Percentiles rank a stretch among this genome's conserved stretches.
Evolutionary conservation across 1,284 basidiomycete species (phyloP).

Genomic region (Stygiomarasmius scandens): DNA sequence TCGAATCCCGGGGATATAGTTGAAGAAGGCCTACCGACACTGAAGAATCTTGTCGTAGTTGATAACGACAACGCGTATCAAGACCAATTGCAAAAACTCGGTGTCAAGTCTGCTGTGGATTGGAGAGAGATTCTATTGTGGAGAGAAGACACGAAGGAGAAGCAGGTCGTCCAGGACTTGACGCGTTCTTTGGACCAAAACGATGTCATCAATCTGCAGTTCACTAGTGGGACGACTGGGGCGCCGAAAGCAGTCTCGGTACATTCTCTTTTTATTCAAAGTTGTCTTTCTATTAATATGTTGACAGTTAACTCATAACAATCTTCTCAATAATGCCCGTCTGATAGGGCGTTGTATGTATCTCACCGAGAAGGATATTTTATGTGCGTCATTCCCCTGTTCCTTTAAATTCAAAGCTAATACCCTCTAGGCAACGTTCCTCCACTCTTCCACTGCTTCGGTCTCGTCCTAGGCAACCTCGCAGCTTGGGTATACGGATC

Average conservation of each 20-base stretch:
- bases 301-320: slow-evolving; percentile 69
- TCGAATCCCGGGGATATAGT: slow-evolving; percentile 60
- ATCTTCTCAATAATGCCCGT: slow-evolving; percentile 78
- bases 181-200: slow-evolving; percentile 49
- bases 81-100: slow-evolving; percentile 41
- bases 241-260: slow-evolving; percentile 80
- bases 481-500: slow-evolving; percentile 78
- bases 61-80: slow-evolving; percentile 55
- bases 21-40: slow-evolving; percentile 59
- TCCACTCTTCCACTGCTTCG: slow-evolving; percentile 86
- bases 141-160: slow-evolving; percentile 52
- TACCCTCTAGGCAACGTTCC: slow-evolving; percentile 67
- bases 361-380: slow-evolving; percentile 61
- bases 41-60: slow-evolving; percentile 72
- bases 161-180: slow-evolving; percentile 42
- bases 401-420: slow-evolving; percentile 1
- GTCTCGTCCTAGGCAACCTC: slow-evolving; percentile 81
- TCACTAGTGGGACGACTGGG: slow-evolving; percentile 84
- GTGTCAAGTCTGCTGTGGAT: slow-evolving; percentile 57
- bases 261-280: slow-evolving; percentile 22
- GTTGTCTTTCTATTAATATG: neutral
- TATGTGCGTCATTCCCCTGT: slow-evolving; percentile 51
- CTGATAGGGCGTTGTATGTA: slow-evolving; percentile 74
- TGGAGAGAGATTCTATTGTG: slow-evolving; percentile 70
- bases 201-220: slow-evolving; percentile 82